These are phyloP conservation scores for Suillus clintonianus DNA, from an alignment of 768 basidiomycete species.

Conservation along the genomic window DNA sequence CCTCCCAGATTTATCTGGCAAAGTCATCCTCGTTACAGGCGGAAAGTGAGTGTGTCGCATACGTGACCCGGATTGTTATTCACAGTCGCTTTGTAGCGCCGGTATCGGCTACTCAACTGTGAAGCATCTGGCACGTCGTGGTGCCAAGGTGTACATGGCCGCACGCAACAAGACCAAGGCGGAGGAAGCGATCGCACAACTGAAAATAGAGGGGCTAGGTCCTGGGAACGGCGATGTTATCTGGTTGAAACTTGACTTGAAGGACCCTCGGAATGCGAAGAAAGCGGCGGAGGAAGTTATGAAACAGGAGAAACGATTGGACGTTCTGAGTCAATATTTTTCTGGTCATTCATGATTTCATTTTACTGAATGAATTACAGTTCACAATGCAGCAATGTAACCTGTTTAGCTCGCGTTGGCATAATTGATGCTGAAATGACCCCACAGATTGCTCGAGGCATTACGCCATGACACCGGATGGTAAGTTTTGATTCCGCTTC, in stretches of 20 bases:
- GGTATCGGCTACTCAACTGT: conserved; percentile 56
- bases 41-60: too few species aligned
- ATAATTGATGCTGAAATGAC: conserved; percentile 1
- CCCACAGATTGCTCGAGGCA: conserved; percentile 20
- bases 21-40: too few species aligned
- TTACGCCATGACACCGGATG: conserved; percentile 27
- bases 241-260: conserved; percentile 55
- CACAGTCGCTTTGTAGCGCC: conserved; percentile 25
- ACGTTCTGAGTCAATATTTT: conserved; percentile 45
- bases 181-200: conserved; percentile 45
- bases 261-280: conserved; percentile 49
- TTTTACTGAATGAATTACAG: conserved; percentile 28
- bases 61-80: neutral
- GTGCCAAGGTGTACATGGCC: conserved; percentile 63
- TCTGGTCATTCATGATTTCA: neutral
- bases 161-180: conserved; percentile 50
- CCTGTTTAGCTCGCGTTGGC: conserved; percentile 7
- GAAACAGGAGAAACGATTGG: conserved; percentile 50
- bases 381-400: conserved; percentile 59
- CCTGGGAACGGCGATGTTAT: conserved; percentile 48
- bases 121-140: conserved; percentile 49
- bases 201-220: conserved; percentile 45
- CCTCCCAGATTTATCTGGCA: conserved; percentile 44
- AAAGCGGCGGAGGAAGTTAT: conserved; percentile 51
- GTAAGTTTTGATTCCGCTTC: conserved; percentile 11